Evolutionary conservation across 768 basidiomycete genomes (phyloP).

Genomic region (Boletus tomentosulus): DNA sequence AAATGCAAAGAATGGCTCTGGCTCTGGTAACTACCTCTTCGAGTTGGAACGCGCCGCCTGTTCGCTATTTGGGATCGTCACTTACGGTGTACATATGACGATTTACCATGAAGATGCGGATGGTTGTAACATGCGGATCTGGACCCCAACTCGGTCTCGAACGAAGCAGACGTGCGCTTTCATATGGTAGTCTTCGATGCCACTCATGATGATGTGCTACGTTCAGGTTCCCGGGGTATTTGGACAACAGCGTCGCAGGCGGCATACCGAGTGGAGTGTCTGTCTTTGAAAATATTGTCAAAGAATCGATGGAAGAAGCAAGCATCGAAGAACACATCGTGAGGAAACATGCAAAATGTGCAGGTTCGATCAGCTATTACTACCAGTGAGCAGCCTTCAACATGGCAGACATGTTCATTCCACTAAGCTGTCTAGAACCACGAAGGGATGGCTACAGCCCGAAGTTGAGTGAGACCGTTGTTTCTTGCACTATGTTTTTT

Average conservation of each 20-base stretch:
- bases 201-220: background rate
- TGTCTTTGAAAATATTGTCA: conserved; percentile 71
- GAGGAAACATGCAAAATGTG: conserved; percentile 49
- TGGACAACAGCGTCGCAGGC: conserved; percentile 91
- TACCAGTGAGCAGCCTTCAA: conserved; percentile 44
- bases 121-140: conserved; percentile 48
- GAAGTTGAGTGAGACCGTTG: conserved; percentile 65
- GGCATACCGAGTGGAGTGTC: conserved; percentile 82
- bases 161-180: conserved; percentile 83
- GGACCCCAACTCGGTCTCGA: conserved; percentile 82
- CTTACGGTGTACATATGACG: conserved; percentile 91
- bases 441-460: conserved; percentile 66
- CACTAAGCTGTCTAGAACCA: conserved; percentile 16
- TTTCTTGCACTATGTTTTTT: background rate
- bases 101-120: conserved; percentile 47
- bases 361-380: conserved; percentile 80
- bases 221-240: conserved; percentile 71
- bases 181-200: background rate
- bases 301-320: conserved; percentile 94
- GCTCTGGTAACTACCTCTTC: conserved; percentile 65
- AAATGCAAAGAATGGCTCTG: conserved; percentile 28
- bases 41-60: conserved; percentile 88
- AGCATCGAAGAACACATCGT: conserved; percentile 69
- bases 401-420: background rate
- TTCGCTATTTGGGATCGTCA: conserved; percentile 83